Evolutionary conservation across 495 filamentous ascomycete species (phyloP).

Genomic region (Aspergillus carlsbadensis): DNA sequence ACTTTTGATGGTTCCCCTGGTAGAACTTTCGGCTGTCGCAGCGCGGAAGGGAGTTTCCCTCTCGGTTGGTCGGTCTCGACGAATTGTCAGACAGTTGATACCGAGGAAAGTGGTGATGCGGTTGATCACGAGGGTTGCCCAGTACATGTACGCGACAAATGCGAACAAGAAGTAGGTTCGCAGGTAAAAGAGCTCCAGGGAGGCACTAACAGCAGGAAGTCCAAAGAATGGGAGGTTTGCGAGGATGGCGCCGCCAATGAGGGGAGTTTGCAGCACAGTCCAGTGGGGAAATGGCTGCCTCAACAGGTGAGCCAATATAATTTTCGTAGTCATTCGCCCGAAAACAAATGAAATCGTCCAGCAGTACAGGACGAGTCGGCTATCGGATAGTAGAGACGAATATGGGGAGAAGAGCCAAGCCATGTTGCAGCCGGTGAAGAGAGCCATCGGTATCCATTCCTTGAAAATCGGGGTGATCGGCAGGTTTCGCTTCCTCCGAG

Average conservation of each 20-base stretch:
- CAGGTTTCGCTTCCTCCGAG: slow-evolving; percentile 67
- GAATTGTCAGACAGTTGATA: slow-evolving; percentile 93
- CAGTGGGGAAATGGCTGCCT: slow-evolving; percentile 94
- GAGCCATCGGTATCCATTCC: slow-evolving; percentile 89
- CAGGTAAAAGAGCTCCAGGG: slow-evolving; percentile 75
- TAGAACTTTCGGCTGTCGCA: slow-evolving; percentile 26
- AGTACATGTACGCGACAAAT: slow-evolving; percentile 78
- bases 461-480: slow-evolving; percentile 84
- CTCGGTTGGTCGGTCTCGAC: slow-evolving; percentile 49
- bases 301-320: slow-evolving; percentile 93
- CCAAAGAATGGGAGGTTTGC: slow-evolving; percentile 81
- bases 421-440: slow-evolving; percentile 70
- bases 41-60: slow-evolving; percentile 42
- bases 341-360: slow-evolving; percentile 93
- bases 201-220: slow-evolving; percentile 56
- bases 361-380: slow-evolving; percentile 90
- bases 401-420: slow-evolving; percentile 89
- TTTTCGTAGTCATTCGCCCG: slow-evolving; percentile 99
- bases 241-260: slow-evolving; percentile 80
- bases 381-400: slow-evolving; percentile 73
- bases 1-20: slow-evolving; percentile 18
- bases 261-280: slow-evolving; percentile 84
- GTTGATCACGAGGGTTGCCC: slow-evolving; percentile 88
- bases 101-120: slow-evolving; percentile 89
- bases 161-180: slow-evolving; percentile 80